Base-by-base conservation (phyloP, 2,329 filamentous ascomycete species). In the Nothomitra cinnamomea region DNA sequence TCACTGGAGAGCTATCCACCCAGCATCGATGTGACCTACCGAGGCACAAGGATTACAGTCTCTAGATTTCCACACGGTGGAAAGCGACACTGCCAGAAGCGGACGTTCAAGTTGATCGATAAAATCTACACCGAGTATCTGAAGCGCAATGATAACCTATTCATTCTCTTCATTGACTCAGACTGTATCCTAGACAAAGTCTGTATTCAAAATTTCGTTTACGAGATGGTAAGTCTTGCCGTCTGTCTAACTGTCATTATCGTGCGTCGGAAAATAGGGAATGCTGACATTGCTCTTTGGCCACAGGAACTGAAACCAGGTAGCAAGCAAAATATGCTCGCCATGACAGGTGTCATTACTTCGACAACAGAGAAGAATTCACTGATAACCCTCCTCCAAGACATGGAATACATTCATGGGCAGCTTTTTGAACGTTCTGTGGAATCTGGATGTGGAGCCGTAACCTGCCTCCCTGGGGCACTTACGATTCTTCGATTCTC, bases 401-500 rank as follows among this genome's bases (percentile, higher is more conserved):
- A 98, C 61, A 94, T 96, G 83, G 92, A 98, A 67, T 96, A 96
- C 63, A 85, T 96, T 25, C 92, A 96, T 66, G 92, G 90, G 4
- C 92, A 98, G 66, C 76, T 96, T 3, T 95, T 95, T 63, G 92
- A 98, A 67, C 82, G 90, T 54, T 94, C 89, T 0, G 89, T 96
- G 32, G 90, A 98, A 65, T 95, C 90, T 3, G 87, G 85, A 6
- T 95, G 90, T 64, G 90, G 90, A 52, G 81, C 90, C 4, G 90
- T 98, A 49, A 96, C 90, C 35, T 98, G 90, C 67, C 74, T 98
- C 49, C 92, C 92, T 0, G 90, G 92, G 25, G 90, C 90, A n/a
- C 70, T 96, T 60, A 96, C 90, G 0, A 94, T 95, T 72, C 72
- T 98, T 53, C 86, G 92, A 53, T 95, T 95, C 69, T 95, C 90